These are phyloP conservation scores for Zostera marina DNA, from an alignment of 116 monocot genomes.

Conservation along the genomic window DNA sequence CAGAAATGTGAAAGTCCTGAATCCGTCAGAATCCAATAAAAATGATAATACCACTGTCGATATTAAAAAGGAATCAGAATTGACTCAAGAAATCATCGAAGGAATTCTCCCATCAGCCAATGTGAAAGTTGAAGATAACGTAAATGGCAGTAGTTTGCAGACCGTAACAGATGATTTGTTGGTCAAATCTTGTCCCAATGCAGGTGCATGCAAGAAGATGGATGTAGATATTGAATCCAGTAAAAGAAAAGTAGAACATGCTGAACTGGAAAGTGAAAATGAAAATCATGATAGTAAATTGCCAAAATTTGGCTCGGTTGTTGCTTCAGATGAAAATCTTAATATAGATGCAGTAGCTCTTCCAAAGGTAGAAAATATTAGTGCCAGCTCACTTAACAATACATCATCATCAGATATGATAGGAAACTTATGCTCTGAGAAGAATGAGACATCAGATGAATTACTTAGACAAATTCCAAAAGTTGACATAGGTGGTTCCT, in stretches of 20 bases:
- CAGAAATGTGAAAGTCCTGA: conserved; percentile 9
- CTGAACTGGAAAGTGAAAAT: neutral
- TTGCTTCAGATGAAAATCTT: neutral
- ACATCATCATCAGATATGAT: neutral
- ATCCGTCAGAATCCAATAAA: conserved; percentile 14
- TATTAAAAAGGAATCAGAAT: conserved; percentile 8
- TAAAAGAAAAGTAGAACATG: conserved; percentile 19
- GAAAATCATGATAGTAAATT: neutral
- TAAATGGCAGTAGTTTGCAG: conserved; percentile 5
- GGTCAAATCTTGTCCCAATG: conserved; percentile 7
- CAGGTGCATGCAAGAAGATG: conserved; percentile 1
- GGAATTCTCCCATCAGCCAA: conserved; percentile 6
- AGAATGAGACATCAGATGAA: neutral
- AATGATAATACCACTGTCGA: neutral
- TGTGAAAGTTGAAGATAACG: conserved; percentile 11
- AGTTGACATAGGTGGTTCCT: neutral
- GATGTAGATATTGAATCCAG: conserved; percentile 2
- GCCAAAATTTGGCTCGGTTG: conserved; percentile 4
- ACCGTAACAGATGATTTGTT: neutral
- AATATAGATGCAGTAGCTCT: neutral
- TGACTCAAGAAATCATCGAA: conserved; percentile 11
- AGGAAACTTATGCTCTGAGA: neutral
- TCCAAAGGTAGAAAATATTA: neutral
- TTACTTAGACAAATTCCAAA: conserved; percentile 1
- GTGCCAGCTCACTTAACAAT: neutral